These are phyloP conservation scores for Limnanthes douglasii DNA, from an alignment of 345 rosid genomes.

Conservation along the genomic window DNA sequence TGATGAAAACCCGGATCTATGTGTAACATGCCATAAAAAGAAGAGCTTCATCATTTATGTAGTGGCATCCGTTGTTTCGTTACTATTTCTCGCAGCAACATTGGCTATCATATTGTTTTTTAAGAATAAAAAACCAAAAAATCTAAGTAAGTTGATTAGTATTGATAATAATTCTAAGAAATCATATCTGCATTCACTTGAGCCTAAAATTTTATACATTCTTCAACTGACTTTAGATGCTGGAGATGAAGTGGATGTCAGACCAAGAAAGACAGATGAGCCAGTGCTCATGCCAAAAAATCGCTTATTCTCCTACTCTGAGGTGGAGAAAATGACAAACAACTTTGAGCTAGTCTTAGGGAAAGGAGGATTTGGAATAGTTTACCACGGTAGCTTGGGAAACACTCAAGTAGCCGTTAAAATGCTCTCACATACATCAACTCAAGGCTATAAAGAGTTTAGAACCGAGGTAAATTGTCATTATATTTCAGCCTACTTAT, in stretches of 20 bases:
- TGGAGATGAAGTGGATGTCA: too few relatives aligned
- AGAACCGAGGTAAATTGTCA: constrained; percentile 21
- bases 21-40: too few relatives aligned
- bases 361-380: constrained; percentile 40
- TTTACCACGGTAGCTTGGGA: constrained; percentile 19
- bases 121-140: constrained; percentile 1
- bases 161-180: constrained; percentile 1
- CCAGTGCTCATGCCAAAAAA: constrained; percentile 11
- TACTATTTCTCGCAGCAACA: too few relatives aligned
- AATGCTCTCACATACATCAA: constrained; percentile 26
- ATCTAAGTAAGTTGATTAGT: too few relatives aligned
- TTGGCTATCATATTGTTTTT: constrained; percentile 6
- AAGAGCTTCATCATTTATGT: too few relatives aligned
- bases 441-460: constrained; percentile 28
- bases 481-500: neutral
- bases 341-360: constrained; percentile 22
- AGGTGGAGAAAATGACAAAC: constrained; percentile 20
- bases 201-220: too few relatives aligned
- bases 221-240: too few relatives aligned
- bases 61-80: constrained; percentile 10
- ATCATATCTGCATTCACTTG: neutral
- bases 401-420: constrained; percentile 36
- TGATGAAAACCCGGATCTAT: constrained; percentile 19
- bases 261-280: too few relatives aligned
- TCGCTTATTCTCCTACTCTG: constrained; percentile 11